These are phyloP conservation scores for Phytophthora parvispora DNA, from an alignment of 352 stramenopile species.

Conservation along the genomic window DNA sequence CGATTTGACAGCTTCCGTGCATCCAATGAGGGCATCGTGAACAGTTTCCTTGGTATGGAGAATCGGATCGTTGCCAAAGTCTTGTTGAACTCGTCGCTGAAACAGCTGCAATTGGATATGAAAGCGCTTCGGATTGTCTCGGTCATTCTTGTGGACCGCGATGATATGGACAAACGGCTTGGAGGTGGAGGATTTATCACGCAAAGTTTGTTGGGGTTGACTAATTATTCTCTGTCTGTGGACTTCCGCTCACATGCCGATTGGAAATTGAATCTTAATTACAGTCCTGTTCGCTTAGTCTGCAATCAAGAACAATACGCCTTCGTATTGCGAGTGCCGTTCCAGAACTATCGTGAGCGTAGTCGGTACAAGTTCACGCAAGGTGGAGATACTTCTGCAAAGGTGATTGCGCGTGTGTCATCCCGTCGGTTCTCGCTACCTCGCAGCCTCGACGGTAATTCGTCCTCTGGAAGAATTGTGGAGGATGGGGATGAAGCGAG, in stretches of 20 bases:
- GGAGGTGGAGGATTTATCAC: conserved; percentile 52
- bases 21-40: conserved; percentile 73
- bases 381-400: conserved; percentile 15
- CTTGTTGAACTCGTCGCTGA: conserved; percentile 85
- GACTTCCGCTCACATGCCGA: conserved; percentile 73
- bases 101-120: conserved; percentile 74
- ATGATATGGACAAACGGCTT: conserved; percentile 36
- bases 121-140: conserved; percentile 80
- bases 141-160: conserved; percentile 72
- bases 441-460: conserved; percentile 33
- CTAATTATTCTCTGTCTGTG: conserved; percentile 59
- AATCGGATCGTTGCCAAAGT: conserved; percentile 88
- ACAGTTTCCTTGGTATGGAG: conserved; percentile 71
- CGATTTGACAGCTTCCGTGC: conserved; percentile 73
- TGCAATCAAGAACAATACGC: conserved; percentile 89
- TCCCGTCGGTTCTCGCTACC: conserved; percentile 35
- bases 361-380: conserved; percentile 57
- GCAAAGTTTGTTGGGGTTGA: conserved; percentile 82
- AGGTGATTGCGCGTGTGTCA: conserved; percentile 12
- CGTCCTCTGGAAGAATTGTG: conserved; percentile 33
- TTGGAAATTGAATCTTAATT: conserved; percentile 64
- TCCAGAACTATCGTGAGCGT: conserved; percentile 80
- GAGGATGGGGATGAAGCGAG: conserved; percentile 47
- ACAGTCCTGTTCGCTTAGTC: conserved; percentile 75
- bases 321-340: conserved; percentile 77